Evolutionary conservation across 257 asterid species (phyloP).

Genomic region (Petunia axillaris): DNA sequence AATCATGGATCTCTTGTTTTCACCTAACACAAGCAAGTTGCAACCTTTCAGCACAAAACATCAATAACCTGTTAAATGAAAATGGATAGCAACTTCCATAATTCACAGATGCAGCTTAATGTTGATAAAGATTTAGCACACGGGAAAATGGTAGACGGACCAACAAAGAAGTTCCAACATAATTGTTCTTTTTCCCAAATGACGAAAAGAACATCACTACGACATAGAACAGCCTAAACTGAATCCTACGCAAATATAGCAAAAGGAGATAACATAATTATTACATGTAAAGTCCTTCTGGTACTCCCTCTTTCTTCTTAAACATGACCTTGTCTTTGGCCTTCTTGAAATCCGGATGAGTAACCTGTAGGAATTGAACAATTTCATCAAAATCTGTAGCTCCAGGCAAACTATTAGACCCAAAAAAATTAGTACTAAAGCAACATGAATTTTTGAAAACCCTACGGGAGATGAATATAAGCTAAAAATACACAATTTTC

Average conservation of each 20-base stretch:
- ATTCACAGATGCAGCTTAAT: too few species aligned
- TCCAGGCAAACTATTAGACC: not conserved
- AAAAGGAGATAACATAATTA: not conserved
- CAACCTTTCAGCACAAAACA: too few species aligned
- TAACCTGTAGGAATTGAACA: constrained; percentile 36
- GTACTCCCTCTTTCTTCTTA: constrained; percentile 65
- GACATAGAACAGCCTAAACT: not conserved
- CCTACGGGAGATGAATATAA: not conserved
- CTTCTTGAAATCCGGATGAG: constrained; percentile 57
- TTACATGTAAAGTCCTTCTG: constrained; percentile 63
- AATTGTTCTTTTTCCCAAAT: too few species aligned
- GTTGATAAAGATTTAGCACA: too few species aligned
- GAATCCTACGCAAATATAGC: not conserved
- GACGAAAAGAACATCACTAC: not conserved
- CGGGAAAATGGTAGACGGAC: too few species aligned
- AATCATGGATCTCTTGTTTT: not conserved
- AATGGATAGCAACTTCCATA: too few species aligned
- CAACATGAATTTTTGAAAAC: not conserved
- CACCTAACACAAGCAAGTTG: too few species aligned
- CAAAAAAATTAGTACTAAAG: not conserved
- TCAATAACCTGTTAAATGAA: too few species aligned
- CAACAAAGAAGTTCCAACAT: too few species aligned
- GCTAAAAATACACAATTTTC: too few species aligned
- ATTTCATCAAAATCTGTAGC: not conserved
- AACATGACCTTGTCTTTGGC: constrained; percentile 64